Evolutionary conservation across 305 asterid genomes (phyloP), one percentile per base, ranked within the genome.

Genomic region (Caryopteris hybrid): DNA sequence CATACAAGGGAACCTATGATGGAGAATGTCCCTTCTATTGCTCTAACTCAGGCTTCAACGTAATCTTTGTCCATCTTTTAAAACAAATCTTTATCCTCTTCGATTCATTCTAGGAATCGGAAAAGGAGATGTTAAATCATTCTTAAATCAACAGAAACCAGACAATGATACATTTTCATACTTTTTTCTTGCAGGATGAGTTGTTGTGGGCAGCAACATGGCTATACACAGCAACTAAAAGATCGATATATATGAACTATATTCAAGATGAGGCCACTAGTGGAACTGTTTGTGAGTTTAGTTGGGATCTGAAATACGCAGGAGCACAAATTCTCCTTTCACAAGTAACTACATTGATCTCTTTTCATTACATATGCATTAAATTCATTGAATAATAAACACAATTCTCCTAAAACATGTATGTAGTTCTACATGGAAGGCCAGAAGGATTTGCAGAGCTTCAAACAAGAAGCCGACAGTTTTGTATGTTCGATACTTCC

Each of bases 11-110:
- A 68, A 86, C 92, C 52, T 91, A 73, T 67, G 96, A 88, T 76
- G 96, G 96, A 47, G 96, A 88, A 65, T 90, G 97, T 57, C 97
- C 97, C 45, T 90, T 88, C 84, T 90, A 90, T 69, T 90, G 97
- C 83, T 90, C 97, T 36, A 77, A 14, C 79, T 90, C 97, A 0
- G 97, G 97, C 71, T 88, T 29, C 45, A 81, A 90, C 48, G 96
- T 87, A 85, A 34, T 18, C 13, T 38, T 31, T 59, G 34, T 0
- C 20, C 34, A 43, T 61, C 21, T 3, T 38, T 47, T 27, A 27
- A 6, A 33, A 4, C 6, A 33, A 33, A 25, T 25, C 31, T 4
- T 25, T 25, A 4, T 25, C 31, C 31, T 25, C 31, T 25, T 25
- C 31, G 31, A 25, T 25, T 25, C 31, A 25, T 25, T 25, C 4